phyloP scores from a whole-genome alignment of 306 rosid species.

The Lathyrus tuberosus region DNA sequence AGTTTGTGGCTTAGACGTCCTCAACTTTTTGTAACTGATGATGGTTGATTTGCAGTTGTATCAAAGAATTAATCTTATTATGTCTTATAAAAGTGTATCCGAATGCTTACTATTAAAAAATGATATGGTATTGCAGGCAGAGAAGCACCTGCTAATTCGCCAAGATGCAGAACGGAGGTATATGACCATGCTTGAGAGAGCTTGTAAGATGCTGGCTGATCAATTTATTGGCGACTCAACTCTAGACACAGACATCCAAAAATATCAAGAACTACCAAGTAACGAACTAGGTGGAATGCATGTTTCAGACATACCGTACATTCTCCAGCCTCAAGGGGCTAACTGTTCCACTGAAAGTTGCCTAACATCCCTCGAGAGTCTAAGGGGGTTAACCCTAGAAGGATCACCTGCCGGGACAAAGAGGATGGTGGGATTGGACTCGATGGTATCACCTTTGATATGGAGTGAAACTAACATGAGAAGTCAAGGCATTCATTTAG shows the following conservation, averaged over 20 bases:
- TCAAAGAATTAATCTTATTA: constrained; percentile 25
- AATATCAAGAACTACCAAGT: constrained; percentile 56
- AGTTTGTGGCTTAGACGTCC: not conserved
- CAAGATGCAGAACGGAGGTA: constrained; percentile 88
- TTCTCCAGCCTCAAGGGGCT: constrained; percentile 63
- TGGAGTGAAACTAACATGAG: constrained; percentile 78
- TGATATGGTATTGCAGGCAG: constrained; percentile 65
- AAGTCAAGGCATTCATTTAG: constrained; percentile 62
- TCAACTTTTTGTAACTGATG: not conserved
- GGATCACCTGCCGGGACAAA: constrained; percentile 67
- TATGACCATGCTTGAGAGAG: constrained; percentile 93
- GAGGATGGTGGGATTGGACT: constrained; percentile 60
- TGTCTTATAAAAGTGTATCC: not conserved
- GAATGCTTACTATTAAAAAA: constrained; percentile 10
- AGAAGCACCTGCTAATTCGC: constrained; percentile 95
- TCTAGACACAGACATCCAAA: constrained; percentile 56
- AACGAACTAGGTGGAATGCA: constrained; percentile 52
- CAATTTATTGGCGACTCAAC: constrained; percentile 70
- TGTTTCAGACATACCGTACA: constrained; percentile 55
- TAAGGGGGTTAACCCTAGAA: constrained; percentile 69
- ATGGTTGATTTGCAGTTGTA: not conserved
- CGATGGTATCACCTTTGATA: constrained; percentile 57
- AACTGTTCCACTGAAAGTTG: constrained; percentile 89
- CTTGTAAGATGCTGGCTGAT: constrained; percentile 94
- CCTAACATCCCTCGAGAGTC: constrained; percentile 83